phyloP scores from a whole-genome alignment of 192 early-diverging fungal species.

The Linnemannia zychae region DNA sequence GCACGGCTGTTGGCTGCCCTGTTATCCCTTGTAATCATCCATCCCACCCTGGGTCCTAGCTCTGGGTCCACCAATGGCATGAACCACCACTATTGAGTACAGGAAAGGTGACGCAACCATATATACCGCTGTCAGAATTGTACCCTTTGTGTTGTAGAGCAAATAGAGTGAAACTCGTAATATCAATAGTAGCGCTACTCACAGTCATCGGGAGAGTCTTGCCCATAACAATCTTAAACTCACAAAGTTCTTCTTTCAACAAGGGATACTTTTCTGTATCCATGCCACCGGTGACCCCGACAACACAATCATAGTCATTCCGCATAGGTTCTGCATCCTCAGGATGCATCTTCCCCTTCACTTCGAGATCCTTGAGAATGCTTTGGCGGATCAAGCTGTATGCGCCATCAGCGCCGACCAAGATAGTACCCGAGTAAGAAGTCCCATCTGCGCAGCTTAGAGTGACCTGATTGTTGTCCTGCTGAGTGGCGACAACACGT shows the following conservation, averaged over 20 bases:
- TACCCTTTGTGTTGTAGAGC: neutral
- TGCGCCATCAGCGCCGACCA: conserved; percentile 8
- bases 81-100: conserved; percentile 1
- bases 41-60: neutral
- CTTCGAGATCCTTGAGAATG: neutral
- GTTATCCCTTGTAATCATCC: neutral
- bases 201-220: conserved; percentile 12
- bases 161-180: neutral
- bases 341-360: neutral
- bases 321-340: neutral
- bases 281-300: conserved; percentile 7
- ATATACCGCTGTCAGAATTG: neutral
- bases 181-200: neutral
- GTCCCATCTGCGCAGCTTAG: neutral
- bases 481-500: neutral
- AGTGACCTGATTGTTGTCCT: neutral
- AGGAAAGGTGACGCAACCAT: neutral
- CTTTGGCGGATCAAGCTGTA: conserved; percentile 11
- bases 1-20: neutral
- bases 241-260: neutral
- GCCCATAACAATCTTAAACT: conserved; percentile 9
- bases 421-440: neutral
- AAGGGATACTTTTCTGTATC: conserved; percentile 13
- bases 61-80: neutral
- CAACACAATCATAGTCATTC: conserved; percentile 14